phyloP scores from a whole-genome alignment of 2,329 filamentous ascomycete species.

The Ophiostoma perfectum region DNA sequence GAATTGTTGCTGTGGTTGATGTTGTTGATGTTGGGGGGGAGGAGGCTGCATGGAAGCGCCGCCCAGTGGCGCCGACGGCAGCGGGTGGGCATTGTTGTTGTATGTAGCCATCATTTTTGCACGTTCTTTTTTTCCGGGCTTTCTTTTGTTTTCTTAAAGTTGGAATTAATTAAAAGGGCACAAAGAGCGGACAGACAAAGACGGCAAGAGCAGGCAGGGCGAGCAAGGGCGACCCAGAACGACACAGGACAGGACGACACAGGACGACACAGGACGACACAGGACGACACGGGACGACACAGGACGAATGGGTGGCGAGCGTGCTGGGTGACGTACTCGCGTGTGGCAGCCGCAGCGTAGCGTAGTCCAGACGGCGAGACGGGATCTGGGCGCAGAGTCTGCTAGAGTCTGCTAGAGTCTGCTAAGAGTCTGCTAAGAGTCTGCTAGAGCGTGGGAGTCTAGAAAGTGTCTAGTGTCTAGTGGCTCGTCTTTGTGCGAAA shows the following conservation, averaged over 20 bases:
- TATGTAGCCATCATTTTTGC: conserved; percentile 26
- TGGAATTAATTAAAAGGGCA: neutral
- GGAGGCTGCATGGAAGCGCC: conserved; percentile 26
- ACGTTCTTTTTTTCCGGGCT: neutral
- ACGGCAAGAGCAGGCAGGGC: too few species aligned
- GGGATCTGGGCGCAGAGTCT: neutral
- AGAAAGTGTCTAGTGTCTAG: neutral
- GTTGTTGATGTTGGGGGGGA: conserved; percentile 24
- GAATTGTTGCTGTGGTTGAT: conserved; percentile 28
- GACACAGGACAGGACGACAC: too few species aligned
- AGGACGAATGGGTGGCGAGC: neutral
- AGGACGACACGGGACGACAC: too few species aligned
- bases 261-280: too few species aligned
- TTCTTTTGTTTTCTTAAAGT: neutral
- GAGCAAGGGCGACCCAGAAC: too few species aligned
- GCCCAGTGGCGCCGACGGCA: conserved; percentile 22
- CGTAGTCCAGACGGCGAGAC: neutral
- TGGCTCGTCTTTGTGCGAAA: neutral
- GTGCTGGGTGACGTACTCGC: neutral
- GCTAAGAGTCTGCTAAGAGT: too few species aligned
- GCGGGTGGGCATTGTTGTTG: conserved; percentile 22
- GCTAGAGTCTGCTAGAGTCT: too few species aligned
- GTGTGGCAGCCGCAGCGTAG: neutral
- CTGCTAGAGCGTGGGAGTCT: neutral
- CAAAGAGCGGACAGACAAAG: neutral